Evolutionary conservation across 345 rosid genomes (phyloP).

Genomic region (Alliaria petiolata): DNA sequence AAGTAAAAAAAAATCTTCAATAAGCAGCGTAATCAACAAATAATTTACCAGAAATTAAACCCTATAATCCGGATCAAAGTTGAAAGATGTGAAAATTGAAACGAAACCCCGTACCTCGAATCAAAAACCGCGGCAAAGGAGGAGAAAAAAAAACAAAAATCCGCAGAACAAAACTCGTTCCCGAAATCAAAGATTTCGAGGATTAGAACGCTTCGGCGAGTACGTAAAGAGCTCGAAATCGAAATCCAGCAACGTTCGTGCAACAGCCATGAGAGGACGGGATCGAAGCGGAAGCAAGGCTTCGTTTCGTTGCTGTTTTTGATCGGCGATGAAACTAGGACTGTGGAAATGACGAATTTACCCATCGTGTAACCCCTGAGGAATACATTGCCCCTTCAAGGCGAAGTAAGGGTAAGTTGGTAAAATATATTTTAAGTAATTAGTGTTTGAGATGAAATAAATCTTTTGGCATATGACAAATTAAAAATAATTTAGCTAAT

Average conservation of each 20-base stretch:
- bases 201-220: constrained; percentile 8
- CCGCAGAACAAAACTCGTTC: constrained; percentile 14
- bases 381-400: background rate
- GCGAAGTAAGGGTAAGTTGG: constrained; percentile 16
- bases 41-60: constrained; percentile 4
- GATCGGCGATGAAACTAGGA: constrained; percentile 75
- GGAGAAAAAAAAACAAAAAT: background rate
- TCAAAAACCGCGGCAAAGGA: constrained; percentile 24
- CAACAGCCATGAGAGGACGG: constrained; percentile 49
- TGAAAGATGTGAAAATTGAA: too few species aligned
- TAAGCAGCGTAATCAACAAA: constrained; percentile 16
- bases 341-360: constrained; percentile 30
- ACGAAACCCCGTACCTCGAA: constrained; percentile 34
- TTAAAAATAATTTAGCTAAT: background rate
- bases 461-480: background rate
- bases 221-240: constrained; percentile 39
- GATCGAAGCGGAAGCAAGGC: constrained; percentile 28
- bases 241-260: constrained; percentile 46
- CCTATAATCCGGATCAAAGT: constrained; percentile 39
- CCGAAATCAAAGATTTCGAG: constrained; percentile 13
- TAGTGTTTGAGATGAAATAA: background rate
- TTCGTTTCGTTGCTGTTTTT: constrained; percentile 48
- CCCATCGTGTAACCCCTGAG: constrained; percentile 30
- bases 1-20: background rate
- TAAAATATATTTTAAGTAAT: background rate